Conservation (phyloP, 2,329 filamentous ascomycete genomes). For the Rhynchosporium secalis region DNA sequence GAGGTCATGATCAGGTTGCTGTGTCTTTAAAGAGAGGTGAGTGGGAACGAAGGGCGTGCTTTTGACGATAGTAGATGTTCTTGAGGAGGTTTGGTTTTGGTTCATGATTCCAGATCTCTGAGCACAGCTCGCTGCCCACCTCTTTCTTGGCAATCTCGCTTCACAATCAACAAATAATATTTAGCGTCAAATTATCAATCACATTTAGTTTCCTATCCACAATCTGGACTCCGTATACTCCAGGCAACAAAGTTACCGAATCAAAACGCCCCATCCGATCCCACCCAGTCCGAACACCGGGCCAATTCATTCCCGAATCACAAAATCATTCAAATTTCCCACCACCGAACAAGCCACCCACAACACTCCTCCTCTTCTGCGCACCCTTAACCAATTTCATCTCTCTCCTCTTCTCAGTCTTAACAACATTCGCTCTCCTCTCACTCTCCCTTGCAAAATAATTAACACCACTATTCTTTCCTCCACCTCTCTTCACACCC, state of each 20-base stretch:
- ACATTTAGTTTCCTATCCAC: not conserved
- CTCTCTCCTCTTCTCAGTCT: conserved; percentile 59
- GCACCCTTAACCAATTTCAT: conserved; percentile 58
- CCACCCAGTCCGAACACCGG: conserved; percentile 14
- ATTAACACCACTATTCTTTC: conserved; percentile 61
- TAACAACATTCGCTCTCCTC: conserved; percentile 53
- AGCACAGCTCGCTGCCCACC: not conserved
- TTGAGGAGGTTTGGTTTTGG: too few species aligned
- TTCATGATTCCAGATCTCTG: too few species aligned
- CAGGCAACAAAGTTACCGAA: not conserved
- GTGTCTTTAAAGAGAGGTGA: not conserved
- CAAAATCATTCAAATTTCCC: conserved; percentile 50
- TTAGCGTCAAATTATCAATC: too few species aligned
- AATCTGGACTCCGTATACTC: not conserved
- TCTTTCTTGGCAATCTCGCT: not conserved
- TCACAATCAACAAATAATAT: not conserved
- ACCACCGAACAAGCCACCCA: conserved; percentile 58
- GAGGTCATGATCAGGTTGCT: not conserved
- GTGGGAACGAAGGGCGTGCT: not conserved
- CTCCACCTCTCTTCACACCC: conserved; percentile 58
- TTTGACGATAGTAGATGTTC: not conserved
- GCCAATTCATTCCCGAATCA: conserved; percentile 2
- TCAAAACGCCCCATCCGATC: not conserved
- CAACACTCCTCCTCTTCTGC: conserved; percentile 55
- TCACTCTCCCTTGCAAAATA: conserved; percentile 62